A percentile compares a stretch with the other conserved stretches of the same genome.
phyloP scores from a whole-genome alignment of 2,329 filamentous ascomycete species.

The Penicillium sp. region DNA sequence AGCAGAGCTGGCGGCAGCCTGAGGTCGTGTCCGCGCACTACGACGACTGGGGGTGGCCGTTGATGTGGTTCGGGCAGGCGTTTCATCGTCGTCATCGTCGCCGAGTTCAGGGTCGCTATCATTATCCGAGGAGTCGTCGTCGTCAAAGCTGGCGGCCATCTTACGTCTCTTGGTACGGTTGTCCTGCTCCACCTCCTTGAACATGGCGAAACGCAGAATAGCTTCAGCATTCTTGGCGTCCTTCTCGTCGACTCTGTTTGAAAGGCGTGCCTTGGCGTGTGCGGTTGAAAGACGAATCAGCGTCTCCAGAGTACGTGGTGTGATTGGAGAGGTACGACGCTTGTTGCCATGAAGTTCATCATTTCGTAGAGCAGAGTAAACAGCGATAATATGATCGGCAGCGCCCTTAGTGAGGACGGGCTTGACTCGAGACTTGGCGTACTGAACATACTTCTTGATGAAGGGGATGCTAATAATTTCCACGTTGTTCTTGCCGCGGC shows the following conservation, averaged over 20 bases:
- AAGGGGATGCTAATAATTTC: conserved; percentile 96
- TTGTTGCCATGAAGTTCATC: conserved; percentile 96
- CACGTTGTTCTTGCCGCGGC: conserved; percentile 69
- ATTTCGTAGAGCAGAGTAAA: conserved; percentile 91
- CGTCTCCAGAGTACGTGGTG: conserved; percentile 94
- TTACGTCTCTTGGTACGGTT: conserved; percentile 84
- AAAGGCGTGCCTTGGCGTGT: conserved; percentile 90
- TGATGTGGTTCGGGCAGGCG: conserved; percentile 24
- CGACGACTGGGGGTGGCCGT: conserved; percentile 38
- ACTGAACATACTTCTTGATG: conserved; percentile 99
- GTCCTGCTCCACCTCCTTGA: conserved; percentile 86
- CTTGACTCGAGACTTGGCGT: conserved; percentile 89
- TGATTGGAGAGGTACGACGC: conserved; percentile 90
- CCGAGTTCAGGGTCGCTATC: conserved; percentile 46
- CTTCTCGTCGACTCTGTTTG: conserved; percentile 83
- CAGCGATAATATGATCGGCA: conserved; percentile 85
- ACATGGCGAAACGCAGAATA: conserved; percentile 90
- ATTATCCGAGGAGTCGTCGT: conserved; percentile 60
- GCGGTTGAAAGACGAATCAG: conserved; percentile 97
- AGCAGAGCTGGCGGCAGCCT: conserved; percentile 46
- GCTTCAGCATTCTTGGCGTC: conserved; percentile 87
- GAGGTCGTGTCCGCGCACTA: conserved; percentile 30
- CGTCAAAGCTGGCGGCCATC: conserved; percentile 69
- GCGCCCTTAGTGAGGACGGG: conserved; percentile 89
- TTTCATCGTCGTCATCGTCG: conserved; percentile 33